Evolutionary conservation across 495 filamentous ascomycete species (phyloP).

Genomic region (Penicillium daleae): DNA sequence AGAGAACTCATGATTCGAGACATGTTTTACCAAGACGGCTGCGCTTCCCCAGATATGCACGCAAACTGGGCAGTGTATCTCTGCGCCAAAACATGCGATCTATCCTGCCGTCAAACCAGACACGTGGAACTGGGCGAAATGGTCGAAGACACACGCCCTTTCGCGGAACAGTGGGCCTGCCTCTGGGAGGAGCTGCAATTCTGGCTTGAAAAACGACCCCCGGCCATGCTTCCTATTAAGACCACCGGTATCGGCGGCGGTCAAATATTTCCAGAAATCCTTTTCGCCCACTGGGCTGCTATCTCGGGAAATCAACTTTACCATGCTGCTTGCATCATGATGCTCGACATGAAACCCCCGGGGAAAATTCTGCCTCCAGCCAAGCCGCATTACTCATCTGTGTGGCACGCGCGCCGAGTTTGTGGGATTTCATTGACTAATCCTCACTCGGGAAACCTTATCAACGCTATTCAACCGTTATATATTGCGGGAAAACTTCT

Average conservation of each 20-base stretch:
- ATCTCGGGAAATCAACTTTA: slow-evolving; percentile 51
- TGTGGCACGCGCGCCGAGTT: slow-evolving; percentile 50
- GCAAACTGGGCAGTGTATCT: slow-evolving; percentile 50
- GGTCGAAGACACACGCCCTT: slow-evolving; percentile 22
- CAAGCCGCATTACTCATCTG: slow-evolving; percentile 29
- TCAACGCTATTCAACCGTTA: slow-evolving; percentile 51
- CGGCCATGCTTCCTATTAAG: slow-evolving; percentile 38
- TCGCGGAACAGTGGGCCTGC: slow-evolving; percentile 31
- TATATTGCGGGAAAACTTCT: slow-evolving; percentile 48
- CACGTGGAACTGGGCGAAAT: slow-evolving; percentile 36
- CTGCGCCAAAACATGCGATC: slow-evolving; percentile 40
- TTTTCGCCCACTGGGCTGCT: slow-evolving; percentile 45
- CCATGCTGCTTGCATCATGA: slow-evolving; percentile 45
- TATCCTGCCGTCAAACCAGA: slow-evolving; percentile 32
- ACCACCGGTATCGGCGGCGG: slow-evolving; percentile 29
- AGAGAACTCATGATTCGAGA: slow-evolving; percentile 29
- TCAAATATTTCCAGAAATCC: slow-evolving; percentile 41
- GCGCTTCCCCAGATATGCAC: slow-evolving; percentile 33
- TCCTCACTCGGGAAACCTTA: slow-evolving; percentile 46
- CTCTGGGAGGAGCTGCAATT: slow-evolving; percentile 46
- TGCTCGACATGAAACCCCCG: slow-evolving; percentile 40
- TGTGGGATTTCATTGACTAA: slow-evolving; percentile 50
- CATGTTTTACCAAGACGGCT: slow-evolving; percentile 27
- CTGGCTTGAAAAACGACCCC: slow-evolving; percentile 40
- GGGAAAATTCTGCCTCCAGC: slow-evolving; percentile 21